Conservation (phyloP, 2,329 filamentous ascomycete species). For the Chaetomium sp. region DNA sequence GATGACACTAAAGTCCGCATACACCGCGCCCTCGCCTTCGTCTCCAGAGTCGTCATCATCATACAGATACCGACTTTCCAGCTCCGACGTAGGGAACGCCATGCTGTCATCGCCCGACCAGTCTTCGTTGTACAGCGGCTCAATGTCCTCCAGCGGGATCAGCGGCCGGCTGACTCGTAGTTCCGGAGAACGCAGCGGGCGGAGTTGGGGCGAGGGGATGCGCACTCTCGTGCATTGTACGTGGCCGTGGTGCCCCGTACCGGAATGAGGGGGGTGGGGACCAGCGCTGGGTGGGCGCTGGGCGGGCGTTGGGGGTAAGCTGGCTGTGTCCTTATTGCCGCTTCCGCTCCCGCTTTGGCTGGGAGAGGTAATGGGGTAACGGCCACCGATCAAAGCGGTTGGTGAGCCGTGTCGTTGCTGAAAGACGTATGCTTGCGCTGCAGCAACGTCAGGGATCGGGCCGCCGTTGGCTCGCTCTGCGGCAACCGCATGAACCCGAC, state of each 20-base stretch:
- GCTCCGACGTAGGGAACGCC: constrained; percentile 42
- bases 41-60: constrained; percentile 40
- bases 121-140: constrained; percentile 23
- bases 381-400: constrained; percentile 21
- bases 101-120: constrained; percentile 39
- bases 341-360: not conserved
- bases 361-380: constrained; percentile 24
- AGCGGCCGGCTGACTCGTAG: constrained; percentile 19
- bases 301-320: not conserved
- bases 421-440: constrained; percentile 30
- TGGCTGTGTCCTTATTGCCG: not conserved
- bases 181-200: constrained; percentile 31
- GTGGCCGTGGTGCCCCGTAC: not conserved
- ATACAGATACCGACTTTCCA: constrained; percentile 38
- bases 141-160: constrained; percentile 13
- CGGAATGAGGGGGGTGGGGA: not conserved
- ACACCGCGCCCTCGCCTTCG: constrained; percentile 31
- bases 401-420: constrained; percentile 25
- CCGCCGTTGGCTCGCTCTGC: constrained; percentile 26
- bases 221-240: constrained; percentile 4
- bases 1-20: constrained; percentile 48
- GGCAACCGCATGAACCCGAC: constrained; percentile 37
- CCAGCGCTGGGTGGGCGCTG: not conserved
- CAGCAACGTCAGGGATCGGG: constrained; percentile 29
- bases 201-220: constrained; percentile 19